These are phyloP conservation scores for Aspergillus affinis DNA, from an alignment of 495 filamentous ascomycete species.

Conservation along the genomic window DNA sequence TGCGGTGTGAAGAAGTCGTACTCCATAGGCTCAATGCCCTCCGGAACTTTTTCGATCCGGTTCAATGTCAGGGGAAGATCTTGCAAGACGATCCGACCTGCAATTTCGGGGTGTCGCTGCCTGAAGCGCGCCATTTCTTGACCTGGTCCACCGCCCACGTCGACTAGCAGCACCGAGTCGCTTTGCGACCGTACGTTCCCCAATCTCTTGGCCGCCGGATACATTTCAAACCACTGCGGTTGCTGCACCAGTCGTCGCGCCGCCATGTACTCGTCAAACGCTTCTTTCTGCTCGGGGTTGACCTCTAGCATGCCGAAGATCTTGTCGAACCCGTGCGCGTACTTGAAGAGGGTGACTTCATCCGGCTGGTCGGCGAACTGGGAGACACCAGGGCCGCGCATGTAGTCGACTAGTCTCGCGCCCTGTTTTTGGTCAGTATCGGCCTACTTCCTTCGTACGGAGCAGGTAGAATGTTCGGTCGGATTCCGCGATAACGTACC, in stretches of 20 bases:
- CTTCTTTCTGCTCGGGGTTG: conserved; percentile 23
- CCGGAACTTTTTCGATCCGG: conserved; percentile 25
- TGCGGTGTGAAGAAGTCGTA: conserved; percentile 46
- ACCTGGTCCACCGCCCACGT: conserved; percentile 49
- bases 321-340: conserved; percentile 19
- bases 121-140: conserved; percentile 44
- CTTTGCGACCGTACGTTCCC: conserved; percentile 16
- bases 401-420: conserved; percentile 25
- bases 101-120: conserved; percentile 26
- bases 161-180: conserved; percentile 42
- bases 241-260: conserved; percentile 23
- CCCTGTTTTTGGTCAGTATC: conserved; percentile 3
- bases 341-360: conserved; percentile 23
- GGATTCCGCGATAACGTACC: background rate
- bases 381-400: conserved; percentile 26
- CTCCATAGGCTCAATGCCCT: conserved; percentile 31
- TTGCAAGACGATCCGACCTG: conserved; percentile 50
- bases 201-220: conserved; percentile 11
- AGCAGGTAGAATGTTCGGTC: background rate
- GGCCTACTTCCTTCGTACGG: too few relatives aligned
- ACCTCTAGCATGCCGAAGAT: conserved; percentile 25
- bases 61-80: conserved; percentile 44
- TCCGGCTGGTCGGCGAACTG: conserved; percentile 24
- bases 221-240: conserved; percentile 28
- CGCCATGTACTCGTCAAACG: conserved; percentile 31